A percentile compares a stretch with the other conserved stretches of the same genome.
Conservation (phyloP, 805 yeast genomes). For the Starmerella tilneyi region DNA sequence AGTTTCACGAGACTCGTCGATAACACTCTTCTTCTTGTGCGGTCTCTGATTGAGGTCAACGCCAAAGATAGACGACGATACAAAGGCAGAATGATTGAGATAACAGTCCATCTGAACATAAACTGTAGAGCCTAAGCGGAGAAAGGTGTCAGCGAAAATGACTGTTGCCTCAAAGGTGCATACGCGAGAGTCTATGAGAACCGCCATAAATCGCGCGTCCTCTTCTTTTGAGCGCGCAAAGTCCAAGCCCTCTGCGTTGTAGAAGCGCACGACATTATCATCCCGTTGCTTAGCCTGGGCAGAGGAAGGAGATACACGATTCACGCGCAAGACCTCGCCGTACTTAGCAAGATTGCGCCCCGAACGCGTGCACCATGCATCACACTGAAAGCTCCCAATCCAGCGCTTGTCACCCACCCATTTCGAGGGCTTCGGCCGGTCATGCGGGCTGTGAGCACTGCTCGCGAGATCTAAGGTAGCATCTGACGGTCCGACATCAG, state of each 20-base stretch:
- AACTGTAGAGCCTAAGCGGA: constrained; percentile 70
- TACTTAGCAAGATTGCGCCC: constrained; percentile 28
- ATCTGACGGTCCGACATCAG: too few species aligned
- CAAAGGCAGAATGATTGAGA: constrained; percentile 35
- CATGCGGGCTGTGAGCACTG: not conserved
- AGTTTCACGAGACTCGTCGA: constrained; percentile 39
- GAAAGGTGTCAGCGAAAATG: constrained; percentile 45
- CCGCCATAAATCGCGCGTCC: constrained; percentile 53
- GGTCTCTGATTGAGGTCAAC: constrained; percentile 6
- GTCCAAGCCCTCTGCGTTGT: constrained; percentile 39
- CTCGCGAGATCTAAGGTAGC: too few species aligned
- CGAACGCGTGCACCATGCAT: constrained; percentile 32
- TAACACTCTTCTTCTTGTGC: constrained; percentile 15
- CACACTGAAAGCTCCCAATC: constrained; percentile 33
- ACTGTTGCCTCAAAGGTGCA: constrained; percentile 49
- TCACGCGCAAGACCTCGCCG: constrained; percentile 28
- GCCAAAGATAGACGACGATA: constrained; percentile 9
- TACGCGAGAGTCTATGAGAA: constrained; percentile 48
- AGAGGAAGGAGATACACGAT: constrained; percentile 18
- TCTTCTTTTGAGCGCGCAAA: constrained; percentile 69
- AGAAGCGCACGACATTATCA: constrained; percentile 29
- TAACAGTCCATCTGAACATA: constrained; percentile 59
- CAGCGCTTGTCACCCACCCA: constrained; percentile 19
- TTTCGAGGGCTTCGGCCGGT: not conserved
- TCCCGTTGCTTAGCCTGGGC: constrained; percentile 13